These are phyloP conservation scores for Hamiltosporidium magnivora DNA, from an alignment of 371 early-diverging fungal species.

Conservation along the genomic window DNA sequence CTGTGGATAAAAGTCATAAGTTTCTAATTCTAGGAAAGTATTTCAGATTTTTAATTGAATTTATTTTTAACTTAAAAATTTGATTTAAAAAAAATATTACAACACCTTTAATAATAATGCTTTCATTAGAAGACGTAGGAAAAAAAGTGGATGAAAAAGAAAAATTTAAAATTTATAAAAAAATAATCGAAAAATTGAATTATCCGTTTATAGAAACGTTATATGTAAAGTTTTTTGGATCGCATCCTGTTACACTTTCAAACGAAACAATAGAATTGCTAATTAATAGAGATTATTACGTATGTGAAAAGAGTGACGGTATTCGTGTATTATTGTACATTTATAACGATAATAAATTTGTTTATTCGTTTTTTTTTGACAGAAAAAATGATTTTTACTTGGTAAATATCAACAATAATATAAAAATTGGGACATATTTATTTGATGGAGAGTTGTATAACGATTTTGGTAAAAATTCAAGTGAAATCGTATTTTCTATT, in stretches of 20 bases:
- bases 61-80: too few relatives aligned
- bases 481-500: slow-evolving; percentile 24
- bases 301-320: slow-evolving; percentile 57
- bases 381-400: slow-evolving; percentile 42
- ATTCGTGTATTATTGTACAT: slow-evolving; percentile 34
- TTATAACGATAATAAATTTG: slow-evolving; percentile 6
- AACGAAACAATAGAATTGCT: background rate
- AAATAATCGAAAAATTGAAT: too few relatives aligned
- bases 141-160: too few relatives aligned
- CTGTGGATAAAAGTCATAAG: too few relatives aligned
- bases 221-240: background rate
- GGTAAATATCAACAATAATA: slow-evolving; percentile 2
- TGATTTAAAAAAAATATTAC: too few relatives aligned
- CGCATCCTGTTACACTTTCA: background rate
- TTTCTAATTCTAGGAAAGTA: too few relatives aligned
- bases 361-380: slow-evolving; percentile 44
- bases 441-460: slow-evolving; percentile 54
- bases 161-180: too few relatives aligned
- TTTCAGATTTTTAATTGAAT: too few relatives aligned
- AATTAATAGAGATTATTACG: slow-evolving; percentile 42
- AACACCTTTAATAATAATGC: too few relatives aligned
- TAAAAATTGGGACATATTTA: slow-evolving; percentile 14
- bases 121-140: too few relatives aligned
- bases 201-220: too few relatives aligned
- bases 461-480: slow-evolving; percentile 14